Conservation (phyloP, 345 rosid genomes). For the Excoecaria agallocha region DNA sequence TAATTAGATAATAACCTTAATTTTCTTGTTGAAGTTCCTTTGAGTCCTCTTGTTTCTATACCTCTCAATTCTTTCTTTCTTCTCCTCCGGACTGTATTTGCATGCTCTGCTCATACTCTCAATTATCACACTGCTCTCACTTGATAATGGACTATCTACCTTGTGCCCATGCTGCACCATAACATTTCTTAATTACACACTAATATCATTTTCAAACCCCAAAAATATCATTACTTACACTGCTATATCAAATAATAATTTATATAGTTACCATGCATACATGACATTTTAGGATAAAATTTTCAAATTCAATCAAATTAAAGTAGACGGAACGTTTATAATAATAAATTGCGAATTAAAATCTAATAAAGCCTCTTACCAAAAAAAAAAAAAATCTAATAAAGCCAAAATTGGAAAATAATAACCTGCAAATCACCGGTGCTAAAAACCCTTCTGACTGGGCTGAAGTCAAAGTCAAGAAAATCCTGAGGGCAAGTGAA, state of each 20-base stretch:
- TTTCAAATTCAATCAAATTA: too few relatives aligned
- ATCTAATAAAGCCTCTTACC: too few relatives aligned
- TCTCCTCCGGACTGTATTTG: slow-evolving; percentile 82
- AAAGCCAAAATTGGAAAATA: too few relatives aligned
- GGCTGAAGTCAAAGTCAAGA: slow-evolving; percentile 44
- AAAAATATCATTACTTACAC: background rate
- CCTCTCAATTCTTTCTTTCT: slow-evolving; percentile 80
- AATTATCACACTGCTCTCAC: slow-evolving; percentile 78
- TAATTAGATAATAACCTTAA: slow-evolving; percentile 51
- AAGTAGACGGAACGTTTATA: too few relatives aligned
- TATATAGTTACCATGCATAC: too few relatives aligned
- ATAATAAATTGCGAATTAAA: too few relatives aligned
- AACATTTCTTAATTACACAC: too few relatives aligned
- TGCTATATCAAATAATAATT: too few relatives aligned
- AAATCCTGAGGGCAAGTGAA: slow-evolving; percentile 35
- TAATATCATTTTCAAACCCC: background rate
- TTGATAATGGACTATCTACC: slow-evolving; percentile 52
- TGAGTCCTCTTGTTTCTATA: slow-evolving; percentile 77
- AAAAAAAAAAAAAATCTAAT: too few relatives aligned
- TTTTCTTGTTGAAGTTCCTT: slow-evolving; percentile 94
- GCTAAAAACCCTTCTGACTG: slow-evolving; percentile 75
- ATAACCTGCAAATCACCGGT: slow-evolving; percentile 74
- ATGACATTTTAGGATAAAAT: too few relatives aligned
- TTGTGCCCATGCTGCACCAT: slow-evolving; percentile 41
- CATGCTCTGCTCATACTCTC: slow-evolving; percentile 80